Conservation (phyloP, 768 basidiomycete genomes). For the Amanita fuliginea region DNA sequence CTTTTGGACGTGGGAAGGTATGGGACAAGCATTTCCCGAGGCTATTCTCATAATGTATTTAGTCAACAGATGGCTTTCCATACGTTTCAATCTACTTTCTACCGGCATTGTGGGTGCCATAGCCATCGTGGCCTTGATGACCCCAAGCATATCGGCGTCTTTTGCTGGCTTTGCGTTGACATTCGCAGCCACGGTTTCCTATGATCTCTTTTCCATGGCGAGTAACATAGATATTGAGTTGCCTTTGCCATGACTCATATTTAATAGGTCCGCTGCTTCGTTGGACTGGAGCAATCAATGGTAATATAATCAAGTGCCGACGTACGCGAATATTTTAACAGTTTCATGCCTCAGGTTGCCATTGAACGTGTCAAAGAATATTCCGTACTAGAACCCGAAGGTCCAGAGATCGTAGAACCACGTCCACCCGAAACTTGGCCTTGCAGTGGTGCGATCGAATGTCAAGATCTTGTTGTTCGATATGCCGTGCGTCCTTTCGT, state of each 20-base stretch:
- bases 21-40: not conserved
- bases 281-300: conserved; percentile 88
- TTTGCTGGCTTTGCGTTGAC: conserved; percentile 80
- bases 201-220: conserved; percentile 61
- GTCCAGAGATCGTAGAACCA: conserved; percentile 78
- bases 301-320: conserved; percentile 22
- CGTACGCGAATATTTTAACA: not conserved
- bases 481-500: conserved; percentile 48
- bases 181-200: conserved; percentile 69
- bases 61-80: conserved; percentile 89
- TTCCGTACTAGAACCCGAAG: conserved; percentile 67
- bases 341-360: conserved; percentile 41
- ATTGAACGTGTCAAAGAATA: conserved; percentile 89
- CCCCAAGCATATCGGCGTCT: conserved; percentile 67
- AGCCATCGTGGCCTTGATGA: conserved; percentile 52
- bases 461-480: conserved; percentile 65
- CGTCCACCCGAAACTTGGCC: conserved; percentile 78
- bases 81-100: conserved; percentile 79
- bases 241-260: not conserved
- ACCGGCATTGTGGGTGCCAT: conserved; percentile 63
- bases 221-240: conserved; percentile 8
- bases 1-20: conserved; percentile 89
- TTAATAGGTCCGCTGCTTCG: conserved; percentile 60
- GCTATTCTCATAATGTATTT: not conserved
- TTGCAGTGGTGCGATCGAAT: conserved; percentile 50